Evolutionary conservation across 2,329 filamentous ascomycete species (phyloP).

Genomic region (Talaromyces sp.): DNA sequence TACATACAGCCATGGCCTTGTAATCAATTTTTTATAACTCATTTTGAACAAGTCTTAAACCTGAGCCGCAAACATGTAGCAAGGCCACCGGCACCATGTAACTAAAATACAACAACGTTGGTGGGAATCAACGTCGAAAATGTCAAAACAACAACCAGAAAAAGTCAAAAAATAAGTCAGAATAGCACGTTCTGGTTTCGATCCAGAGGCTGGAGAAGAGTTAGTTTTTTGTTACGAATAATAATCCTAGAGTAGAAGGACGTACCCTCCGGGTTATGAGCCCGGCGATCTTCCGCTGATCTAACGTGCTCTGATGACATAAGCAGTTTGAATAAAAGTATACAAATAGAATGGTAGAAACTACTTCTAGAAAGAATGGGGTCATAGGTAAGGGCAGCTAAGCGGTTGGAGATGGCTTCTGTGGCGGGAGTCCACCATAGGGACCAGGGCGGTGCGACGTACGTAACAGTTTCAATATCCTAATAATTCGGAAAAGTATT

Average conservation of each 20-base stretch:
- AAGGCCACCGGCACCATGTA: not conserved
- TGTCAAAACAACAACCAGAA: not conserved
- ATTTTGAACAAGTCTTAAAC: too few relatives aligned
- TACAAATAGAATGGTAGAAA: not conserved
- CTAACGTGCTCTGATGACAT: not conserved
- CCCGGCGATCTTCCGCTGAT: conserved; percentile 1
- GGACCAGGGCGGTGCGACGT: not conserved
- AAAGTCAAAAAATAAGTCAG: not conserved
- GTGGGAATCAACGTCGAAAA: not conserved
- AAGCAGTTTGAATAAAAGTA: not conserved
- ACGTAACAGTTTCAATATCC: not conserved
- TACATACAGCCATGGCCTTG: not conserved
- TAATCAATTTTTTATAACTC: not conserved
- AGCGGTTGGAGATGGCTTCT: not conserved
- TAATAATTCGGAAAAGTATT: not conserved
- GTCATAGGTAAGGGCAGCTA: not conserved
- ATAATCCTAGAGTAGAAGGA: not conserved
- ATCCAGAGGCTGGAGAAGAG: not conserved
- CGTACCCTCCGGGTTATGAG: not conserved
- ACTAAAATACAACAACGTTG: not conserved
- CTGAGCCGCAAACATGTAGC: not conserved
- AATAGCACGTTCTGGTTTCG: not conserved
- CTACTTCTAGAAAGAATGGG: not conserved
- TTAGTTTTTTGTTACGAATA: not conserved
- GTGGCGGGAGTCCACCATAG: not conserved